Evolutionary conservation across 2,329 filamentous ascomycete genomes (phyloP).

Genomic region (Delphinella strobiligena): DNA sequence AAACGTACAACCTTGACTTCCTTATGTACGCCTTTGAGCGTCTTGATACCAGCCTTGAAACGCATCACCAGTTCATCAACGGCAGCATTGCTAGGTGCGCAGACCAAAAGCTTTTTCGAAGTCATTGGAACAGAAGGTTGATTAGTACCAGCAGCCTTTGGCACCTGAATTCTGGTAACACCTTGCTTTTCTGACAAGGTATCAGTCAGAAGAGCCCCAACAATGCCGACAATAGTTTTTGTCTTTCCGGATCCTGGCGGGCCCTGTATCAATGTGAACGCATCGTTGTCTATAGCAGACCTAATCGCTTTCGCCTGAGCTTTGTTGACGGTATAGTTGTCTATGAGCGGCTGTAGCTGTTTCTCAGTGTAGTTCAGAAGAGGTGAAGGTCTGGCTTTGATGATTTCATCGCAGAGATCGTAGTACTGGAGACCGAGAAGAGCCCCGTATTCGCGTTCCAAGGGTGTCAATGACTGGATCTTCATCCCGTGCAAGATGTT

Average conservation of each 20-base stretch:
- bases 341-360: constrained; percentile 54
- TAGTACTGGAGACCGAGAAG: constrained; percentile 88
- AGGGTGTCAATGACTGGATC: constrained; percentile 83
- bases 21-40: constrained; percentile 56
- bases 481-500: constrained; percentile 63
- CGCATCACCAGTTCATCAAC: constrained; percentile 93
- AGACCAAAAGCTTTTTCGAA: constrained; percentile 82
- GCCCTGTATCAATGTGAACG: constrained; percentile 90
- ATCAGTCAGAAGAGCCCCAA: constrained; percentile 68
- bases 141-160: constrained; percentile 15
- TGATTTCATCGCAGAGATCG: constrained; percentile 85
- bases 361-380: constrained; percentile 70
- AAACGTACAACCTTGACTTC: constrained; percentile 82
- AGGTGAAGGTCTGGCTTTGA: constrained; percentile 79
- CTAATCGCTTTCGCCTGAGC: constrained; percentile 87
- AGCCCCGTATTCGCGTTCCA: constrained; percentile 91
- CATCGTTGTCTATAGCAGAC: constrained; percentile 88
- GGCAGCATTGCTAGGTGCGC: constrained; percentile 95
- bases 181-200: constrained; percentile 32
- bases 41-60: constrained; percentile 77
- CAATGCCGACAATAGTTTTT: constrained; percentile 94
- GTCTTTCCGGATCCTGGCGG: constrained; percentile 96
- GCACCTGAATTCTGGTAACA: constrained; percentile 24
- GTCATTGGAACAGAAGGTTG: constrained; percentile 19
- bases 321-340: constrained; percentile 71